Conservation (phyloP, 306 rosid species). For the Morella rubra region DNA sequence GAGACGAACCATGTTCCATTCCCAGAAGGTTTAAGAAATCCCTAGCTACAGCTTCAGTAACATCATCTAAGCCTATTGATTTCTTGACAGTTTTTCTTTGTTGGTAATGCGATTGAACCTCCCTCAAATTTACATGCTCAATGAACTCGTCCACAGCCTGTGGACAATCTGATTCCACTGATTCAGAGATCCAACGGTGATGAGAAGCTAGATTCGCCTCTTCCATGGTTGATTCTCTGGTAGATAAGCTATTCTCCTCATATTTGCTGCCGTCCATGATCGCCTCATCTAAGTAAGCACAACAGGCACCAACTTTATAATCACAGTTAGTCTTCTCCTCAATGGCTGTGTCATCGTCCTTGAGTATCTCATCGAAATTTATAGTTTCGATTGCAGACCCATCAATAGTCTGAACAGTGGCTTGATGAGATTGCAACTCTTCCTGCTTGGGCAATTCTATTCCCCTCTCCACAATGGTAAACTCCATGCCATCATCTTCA, state of each 20-base stretch:
- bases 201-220: conserved; percentile 32
- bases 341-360: conserved; percentile 36
- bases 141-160: conserved; percentile 23
- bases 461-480: conserved; percentile 56
- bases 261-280: conserved; percentile 25
- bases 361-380: conserved; percentile 43
- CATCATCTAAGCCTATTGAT: conserved; percentile 58
- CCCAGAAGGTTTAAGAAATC: conserved; percentile 66
- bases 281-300: conserved; percentile 27
- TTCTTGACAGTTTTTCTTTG: conserved; percentile 30
- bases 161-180: conserved; percentile 17
- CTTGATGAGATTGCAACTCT: conserved; percentile 39
- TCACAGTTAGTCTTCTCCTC: conserved; percentile 28
- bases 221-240: conserved; percentile 31
- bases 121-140: conserved; percentile 27
- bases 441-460: conserved; percentile 49
- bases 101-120: conserved; percentile 37
- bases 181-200: conserved; percentile 20
- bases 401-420: conserved; percentile 31
- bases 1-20: conserved; percentile 43
- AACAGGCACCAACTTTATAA: conserved; percentile 24
- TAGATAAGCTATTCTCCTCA: conserved; percentile 28
- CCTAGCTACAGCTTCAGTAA: conserved; percentile 55
- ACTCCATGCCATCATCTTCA: conserved; percentile 42
- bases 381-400: conserved; percentile 45